These are phyloP conservation scores for Cinnamomum micranthum DNA, from an alignment of 164 flowering plant species.

Conservation along the genomic window DNA sequence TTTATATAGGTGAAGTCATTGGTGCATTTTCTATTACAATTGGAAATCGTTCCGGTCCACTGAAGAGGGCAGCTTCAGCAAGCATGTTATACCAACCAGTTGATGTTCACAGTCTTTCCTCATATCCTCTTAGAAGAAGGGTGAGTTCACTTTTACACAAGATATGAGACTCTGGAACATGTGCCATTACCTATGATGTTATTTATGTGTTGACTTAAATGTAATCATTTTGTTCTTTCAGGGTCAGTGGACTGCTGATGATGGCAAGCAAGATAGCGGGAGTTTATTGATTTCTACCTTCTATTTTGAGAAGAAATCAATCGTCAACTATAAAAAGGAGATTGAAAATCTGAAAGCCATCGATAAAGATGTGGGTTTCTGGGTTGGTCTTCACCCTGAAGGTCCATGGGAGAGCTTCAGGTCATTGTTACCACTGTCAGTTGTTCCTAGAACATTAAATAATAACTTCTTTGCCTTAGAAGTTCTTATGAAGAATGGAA, in stretches of 20 bases:
- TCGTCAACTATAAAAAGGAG: conserved; percentile 42
- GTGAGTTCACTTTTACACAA: conserved; percentile 31
- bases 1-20: conserved; percentile 75
- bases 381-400: conserved; percentile 59
- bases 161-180: neutral
- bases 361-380: conserved; percentile 69
- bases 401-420: conserved; percentile 80
- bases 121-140: conserved; percentile 64
- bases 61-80: conserved; percentile 73
- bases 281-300: conserved; percentile 56
- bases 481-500: conserved; percentile 77
- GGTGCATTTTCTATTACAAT: conserved; percentile 84
- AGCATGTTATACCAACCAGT: conserved; percentile 57
- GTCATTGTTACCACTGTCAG: conserved; percentile 78
- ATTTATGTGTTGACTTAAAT: conserved; percentile 7
- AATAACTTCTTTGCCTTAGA: conserved; percentile 69
- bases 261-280: conserved; percentile 34
- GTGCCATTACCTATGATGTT: neutral
- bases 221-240: conserved; percentile 17
- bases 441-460: conserved; percentile 58
- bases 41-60: conserved; percentile 45
- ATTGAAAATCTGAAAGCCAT: conserved; percentile 25
- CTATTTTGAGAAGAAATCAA: conserved; percentile 70
- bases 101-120: conserved; percentile 39
- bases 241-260: conserved; percentile 47